Conservation (phyloP, 2,329 filamentous ascomycete genomes). For the Penicillium sp. region DNA sequence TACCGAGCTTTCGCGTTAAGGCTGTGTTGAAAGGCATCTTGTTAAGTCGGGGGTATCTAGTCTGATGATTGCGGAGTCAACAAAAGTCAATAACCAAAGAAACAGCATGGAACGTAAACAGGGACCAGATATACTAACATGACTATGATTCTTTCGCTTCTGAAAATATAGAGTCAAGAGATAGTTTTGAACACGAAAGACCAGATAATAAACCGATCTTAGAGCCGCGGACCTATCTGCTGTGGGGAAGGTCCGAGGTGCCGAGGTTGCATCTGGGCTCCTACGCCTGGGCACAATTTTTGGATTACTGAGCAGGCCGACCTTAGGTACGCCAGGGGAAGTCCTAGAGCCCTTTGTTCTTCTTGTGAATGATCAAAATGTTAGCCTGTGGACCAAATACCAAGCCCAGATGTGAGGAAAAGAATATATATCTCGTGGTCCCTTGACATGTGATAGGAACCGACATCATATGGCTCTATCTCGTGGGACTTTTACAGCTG, state of each 20-base stretch:
- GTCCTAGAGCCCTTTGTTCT: neutral
- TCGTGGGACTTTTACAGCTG: neutral
- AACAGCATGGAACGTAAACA: neutral
- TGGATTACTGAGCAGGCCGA: neutral
- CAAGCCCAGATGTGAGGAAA: neutral
- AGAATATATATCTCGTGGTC: neutral
- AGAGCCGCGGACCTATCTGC: slow-evolving; percentile 25
- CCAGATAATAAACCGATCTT: slow-evolving; percentile 1
- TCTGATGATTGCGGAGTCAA: slow-evolving; percentile 1
- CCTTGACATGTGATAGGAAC: slow-evolving; percentile 3
- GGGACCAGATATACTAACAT: neutral
- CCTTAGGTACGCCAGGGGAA: neutral
- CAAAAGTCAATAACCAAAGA: slow-evolving; percentile 5
- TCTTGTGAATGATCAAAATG: neutral
- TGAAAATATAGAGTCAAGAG: neutral
- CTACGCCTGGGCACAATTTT: neutral
- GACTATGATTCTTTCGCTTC: neutral
- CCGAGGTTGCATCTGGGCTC: slow-evolving; percentile 27
- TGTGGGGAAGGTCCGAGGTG: slow-evolving; percentile 29
- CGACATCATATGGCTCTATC: neutral
- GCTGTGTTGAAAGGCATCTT: slow-evolving; percentile 64
- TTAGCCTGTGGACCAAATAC: neutral
- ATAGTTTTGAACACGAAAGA: slow-evolving; percentile 2
- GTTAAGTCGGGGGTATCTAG: slow-evolving; percentile 12
- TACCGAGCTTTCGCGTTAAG: slow-evolving; percentile 60